Evolutionary conservation across 108 stramenopile genomes (phyloP), one percentile per base, ranked within the genome.

Genomic region (Nitzschia sp.): DNA sequence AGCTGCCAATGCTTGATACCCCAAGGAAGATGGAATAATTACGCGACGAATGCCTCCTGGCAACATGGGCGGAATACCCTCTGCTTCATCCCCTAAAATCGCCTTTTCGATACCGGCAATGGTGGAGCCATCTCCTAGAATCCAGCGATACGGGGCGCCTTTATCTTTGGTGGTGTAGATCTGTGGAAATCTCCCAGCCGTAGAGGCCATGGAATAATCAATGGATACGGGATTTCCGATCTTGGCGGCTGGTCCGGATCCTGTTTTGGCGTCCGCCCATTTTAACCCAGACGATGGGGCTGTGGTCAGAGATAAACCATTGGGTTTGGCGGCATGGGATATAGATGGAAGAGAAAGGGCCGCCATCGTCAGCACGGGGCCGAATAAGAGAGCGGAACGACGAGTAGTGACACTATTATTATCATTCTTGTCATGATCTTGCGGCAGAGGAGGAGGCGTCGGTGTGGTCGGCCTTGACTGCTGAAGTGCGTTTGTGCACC

Each of bases 161-260:
- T 63, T 58, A 41, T 88, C 86, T 0, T 58, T 66, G 1, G 89
- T 86, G 26, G 69, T 63, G 73, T 82, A 86, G 26, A 90, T 88
- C 53, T 80, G 85, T 9, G 86, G 86, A 58, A 86, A 90, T 23
- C 86, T 59, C 8, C 86, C 89, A 1, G 86, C 89, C 4, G 83
- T 88, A 1, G 89, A 88, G 29, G 82, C 84, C 80, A 90, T 68
- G 28, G 84, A 80, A 55, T 90, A 90, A 59, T 90, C 89, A 19
- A 90, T 78, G 27, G 86, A 69, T 13, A 83, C 85, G 32, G 60
- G 53, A 23, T 62, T 61, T 1, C 89, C 89, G 11, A n/a, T 31
- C 27, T 63, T 60, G 8, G 67, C 25, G 23, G 75, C 45, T 0
- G 77, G 21, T 33, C 80, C 78, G 6, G 75, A 23, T 28, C 89